These are phyloP conservation scores for Haberlea rhodopensis DNA, from an alignment of 257 asterid genomes.

Conservation along the genomic window DNA sequence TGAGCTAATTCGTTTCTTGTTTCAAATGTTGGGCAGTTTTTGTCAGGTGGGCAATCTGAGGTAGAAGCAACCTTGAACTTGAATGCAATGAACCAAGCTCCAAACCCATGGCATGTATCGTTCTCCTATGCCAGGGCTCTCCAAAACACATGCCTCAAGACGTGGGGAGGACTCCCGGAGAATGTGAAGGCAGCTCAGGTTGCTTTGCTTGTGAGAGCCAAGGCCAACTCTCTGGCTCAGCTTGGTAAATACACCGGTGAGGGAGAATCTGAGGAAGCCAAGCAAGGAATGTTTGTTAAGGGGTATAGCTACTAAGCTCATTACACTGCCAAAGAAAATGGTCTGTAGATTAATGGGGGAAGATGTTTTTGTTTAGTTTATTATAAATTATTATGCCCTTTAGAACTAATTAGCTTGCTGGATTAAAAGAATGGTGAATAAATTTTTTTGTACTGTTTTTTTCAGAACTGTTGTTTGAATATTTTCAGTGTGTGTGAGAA, in stretches of 20 bases:
- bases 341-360: slow-evolving; percentile 10
- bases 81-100: slow-evolving; percentile 80
- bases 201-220: slow-evolving; percentile 57
- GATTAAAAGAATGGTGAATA: slow-evolving; percentile 27
- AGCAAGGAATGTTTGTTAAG: slow-evolving; percentile 70
- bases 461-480: slow-evolving; percentile 16
- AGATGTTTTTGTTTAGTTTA: slow-evolving; percentile 36
- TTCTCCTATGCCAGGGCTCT: slow-evolving; percentile 78
- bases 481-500: slow-evolving; percentile 15
- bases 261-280: slow-evolving; percentile 80
- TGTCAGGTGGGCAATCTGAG: slow-evolving; percentile 84
- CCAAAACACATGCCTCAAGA: slow-evolving; percentile 74
- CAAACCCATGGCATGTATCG: slow-evolving; percentile 82
- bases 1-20: background rate
- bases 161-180: slow-evolving; percentile 73
- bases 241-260: slow-evolving; percentile 74
- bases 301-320: slow-evolving; percentile 57
- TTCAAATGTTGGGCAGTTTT: slow-evolving; percentile 41
- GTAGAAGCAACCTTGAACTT: slow-evolving; percentile 75
- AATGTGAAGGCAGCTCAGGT: slow-evolving; percentile 68
- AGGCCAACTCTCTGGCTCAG: slow-evolving; percentile 75
- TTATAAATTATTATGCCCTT: slow-evolving; percentile 30
- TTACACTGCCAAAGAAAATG: background rate
- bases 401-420: slow-evolving; percentile 40
- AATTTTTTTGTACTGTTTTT: slow-evolving; percentile 13